Evolutionary conservation across 768 basidiomycete genomes (phyloP).

Genomic region (Boletus barrowsii): DNA sequence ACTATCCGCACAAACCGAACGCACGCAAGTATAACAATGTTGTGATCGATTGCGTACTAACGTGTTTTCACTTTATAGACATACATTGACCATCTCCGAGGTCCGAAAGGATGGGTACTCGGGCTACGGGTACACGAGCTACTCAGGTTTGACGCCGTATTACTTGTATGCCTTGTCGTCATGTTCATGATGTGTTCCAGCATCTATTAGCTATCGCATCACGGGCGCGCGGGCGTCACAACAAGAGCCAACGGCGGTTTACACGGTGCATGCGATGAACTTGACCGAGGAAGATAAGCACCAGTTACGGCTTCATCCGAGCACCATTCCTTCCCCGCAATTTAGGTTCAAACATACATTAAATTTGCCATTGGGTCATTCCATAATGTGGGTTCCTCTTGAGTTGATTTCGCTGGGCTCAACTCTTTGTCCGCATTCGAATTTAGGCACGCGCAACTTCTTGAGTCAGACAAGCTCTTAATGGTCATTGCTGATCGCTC

Average conservation of each 20-base stretch:
- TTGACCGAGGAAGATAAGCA: constrained; percentile 29
- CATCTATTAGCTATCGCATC: neutral
- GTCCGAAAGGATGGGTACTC: neutral
- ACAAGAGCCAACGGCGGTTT: constrained; percentile 14
- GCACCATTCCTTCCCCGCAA: constrained; percentile 20
- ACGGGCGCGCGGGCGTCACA: constrained; percentile 4
- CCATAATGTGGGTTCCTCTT: constrained; percentile 13
- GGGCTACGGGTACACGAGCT: too few species aligned
- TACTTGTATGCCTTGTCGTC: too few species aligned
- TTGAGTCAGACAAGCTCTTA: constrained; percentile 40
- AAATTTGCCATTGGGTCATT: constrained; percentile 17
- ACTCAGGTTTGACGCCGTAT: neutral
- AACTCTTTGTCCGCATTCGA: neutral
- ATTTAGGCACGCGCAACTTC: constrained; percentile 38
- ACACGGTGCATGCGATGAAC: constrained; percentile 27
- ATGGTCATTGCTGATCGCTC: constrained; percentile 38
- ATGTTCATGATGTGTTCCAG: neutral
- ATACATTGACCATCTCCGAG: constrained; percentile 11
- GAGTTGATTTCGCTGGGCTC: neutral
- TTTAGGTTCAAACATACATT: constrained; percentile 18
- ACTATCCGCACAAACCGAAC: neutral
- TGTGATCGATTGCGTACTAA: neutral
- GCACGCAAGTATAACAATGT: neutral
- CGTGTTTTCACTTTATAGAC: neutral
- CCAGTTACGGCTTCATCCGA: constrained; percentile 23